Base-by-base conservation (phyloP, 176 grass and related monocot species). In the Oryza meyeriana region DNA sequence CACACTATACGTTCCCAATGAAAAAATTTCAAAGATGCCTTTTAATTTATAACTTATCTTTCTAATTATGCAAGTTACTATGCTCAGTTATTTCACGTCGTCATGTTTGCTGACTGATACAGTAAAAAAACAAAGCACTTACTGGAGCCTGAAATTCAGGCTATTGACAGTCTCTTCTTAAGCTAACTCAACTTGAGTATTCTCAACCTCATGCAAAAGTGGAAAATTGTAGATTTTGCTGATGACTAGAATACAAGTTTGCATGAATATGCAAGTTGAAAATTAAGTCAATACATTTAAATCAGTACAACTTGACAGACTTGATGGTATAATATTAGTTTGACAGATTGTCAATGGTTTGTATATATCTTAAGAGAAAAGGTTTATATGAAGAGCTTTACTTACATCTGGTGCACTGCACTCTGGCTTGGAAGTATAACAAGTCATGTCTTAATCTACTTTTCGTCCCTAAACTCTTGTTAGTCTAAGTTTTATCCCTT, bases 21-120 rank as follows among this genome's bases (percentile, higher is more conserved):
- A 57, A 85, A 16, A 77, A 67, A 55, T 29, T 66, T 30, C 10
- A 70, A 1, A 30, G 24, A 44, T 64, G n/a, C 14, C 71, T 76
- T 81, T 71, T 24, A 18, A 71, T 14, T 71, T 69, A 35, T 81
- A 57, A 44, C 75, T 85, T 47, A 42, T 81, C 52, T 11, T 70
- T 79, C 38, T 22, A 36, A 29, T 26, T 24, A 61, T 61, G 26
- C 75, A 79, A 47, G 36, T 42, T n/a, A n/a, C n/a, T n/a, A 20
- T 83, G 59, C 78, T 27, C 39, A 59, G 45, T 31, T 38, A 22
- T 29, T 84, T 75, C 29, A 55, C 18, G 32, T 65, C 50, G 16
- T 64, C 31, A 29, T 34, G 28, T 48, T 72, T 64, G 0, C 59
- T 25, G 24, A 74, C 28, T 30, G 29, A 27, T 34, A 26, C 38